Percentiles rank a stretch among this genome's conserved stretches.
phyloP scores from a whole-genome alignment of 805 yeast species.

The Candida piceae region DNA sequence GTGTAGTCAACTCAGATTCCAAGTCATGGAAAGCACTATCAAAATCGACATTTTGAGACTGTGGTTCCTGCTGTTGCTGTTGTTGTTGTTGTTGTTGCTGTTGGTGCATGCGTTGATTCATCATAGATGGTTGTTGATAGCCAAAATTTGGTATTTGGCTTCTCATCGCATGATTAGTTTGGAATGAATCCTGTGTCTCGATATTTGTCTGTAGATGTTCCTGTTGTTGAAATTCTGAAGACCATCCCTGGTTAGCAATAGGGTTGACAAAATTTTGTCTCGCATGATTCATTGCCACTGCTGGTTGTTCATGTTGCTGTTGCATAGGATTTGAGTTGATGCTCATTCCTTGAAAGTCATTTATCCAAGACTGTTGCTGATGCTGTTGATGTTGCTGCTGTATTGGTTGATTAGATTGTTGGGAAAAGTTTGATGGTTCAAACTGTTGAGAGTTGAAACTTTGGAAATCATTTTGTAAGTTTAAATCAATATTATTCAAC shows the following conservation, averaged over 20 bases:
- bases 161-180: not conserved
- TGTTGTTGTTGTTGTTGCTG: conserved; percentile 3
- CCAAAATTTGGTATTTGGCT: conserved; percentile 1
- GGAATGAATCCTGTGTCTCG: conserved; percentile 9
- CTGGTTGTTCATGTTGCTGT: not conserved
- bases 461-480: conserved; percentile 36
- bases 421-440: not conserved
- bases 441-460: conserved; percentile 20
- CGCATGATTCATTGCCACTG: not conserved
- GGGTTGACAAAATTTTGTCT: not conserved
- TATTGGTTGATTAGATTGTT: not conserved
- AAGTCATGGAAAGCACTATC: conserved; percentile 26
- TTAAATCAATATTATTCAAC: conserved; percentile 25
- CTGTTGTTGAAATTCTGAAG: conserved; percentile 9
- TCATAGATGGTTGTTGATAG: too few species aligned
- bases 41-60: conserved; percentile 8
- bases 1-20: conserved; percentile 20
- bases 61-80: conserved; percentile 3
- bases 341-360: conserved; percentile 19
- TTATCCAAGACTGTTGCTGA: conserved; percentile 16
- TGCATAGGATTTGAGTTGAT: conserved; percentile 2
- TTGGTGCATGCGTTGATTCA: not conserved
- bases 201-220: conserved; percentile 5
- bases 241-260: conserved; percentile 5
- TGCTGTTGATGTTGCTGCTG: conserved; percentile 2